These are phyloP conservation scores for Daucus carota DNA, from an alignment of 129 eudicot genomes.

Conservation along the genomic window DH1_v3.0 NC_030382.2:53434001-53434500, in stretches of 20 bases:
- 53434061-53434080: slow-evolving; percentile 50
- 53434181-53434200: slow-evolving; percentile 35
- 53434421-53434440: slow-evolving; percentile 51
- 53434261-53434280: slow-evolving; percentile 52
- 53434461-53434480: slow-evolving; percentile 26
- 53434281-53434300: slow-evolving; percentile 49
- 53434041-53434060: slow-evolving; percentile 40
- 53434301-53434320: slow-evolving; percentile 61
- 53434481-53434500: slow-evolving; percentile 53
- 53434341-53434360: slow-evolving; percentile 66
- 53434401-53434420: slow-evolving; percentile 53
- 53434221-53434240: slow-evolving; percentile 44
- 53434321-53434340: slow-evolving; percentile 62
- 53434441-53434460: slow-evolving; percentile 29
- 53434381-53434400: slow-evolving; percentile 52
- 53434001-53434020: slow-evolving; percentile 67
- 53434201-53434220: slow-evolving; percentile 53
- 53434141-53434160: slow-evolving; percentile 56
- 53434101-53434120: slow-evolving; percentile 52
- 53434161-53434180: slow-evolving; percentile 36
- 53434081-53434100: slow-evolving; percentile 38
- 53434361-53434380: slow-evolving; percentile 62
- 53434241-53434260: slow-evolving; percentile 48
- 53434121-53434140: slow-evolving; percentile 57
- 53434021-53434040: slow-evolving; percentile 42